phyloP scores from a whole-genome alignment of 495 filamentous ascomycete genomes.

The Podospora comata region DNA sequence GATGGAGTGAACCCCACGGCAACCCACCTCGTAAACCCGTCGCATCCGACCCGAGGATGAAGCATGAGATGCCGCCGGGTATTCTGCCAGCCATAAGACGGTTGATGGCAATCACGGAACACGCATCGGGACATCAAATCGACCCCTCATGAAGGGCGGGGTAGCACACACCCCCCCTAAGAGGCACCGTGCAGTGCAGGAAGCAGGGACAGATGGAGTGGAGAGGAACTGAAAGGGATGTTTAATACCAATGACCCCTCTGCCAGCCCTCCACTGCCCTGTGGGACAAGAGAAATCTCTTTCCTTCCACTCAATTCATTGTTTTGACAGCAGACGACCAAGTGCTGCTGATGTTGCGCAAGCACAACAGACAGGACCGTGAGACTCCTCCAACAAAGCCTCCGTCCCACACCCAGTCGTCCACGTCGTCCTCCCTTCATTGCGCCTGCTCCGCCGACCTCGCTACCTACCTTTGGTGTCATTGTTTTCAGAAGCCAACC shows the following conservation, averaged over 20 bases:
- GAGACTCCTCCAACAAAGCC: slow-evolving; percentile 1
- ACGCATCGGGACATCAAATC: neutral
- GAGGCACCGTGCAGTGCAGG: slow-evolving; percentile 1
- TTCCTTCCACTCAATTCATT: neutral
- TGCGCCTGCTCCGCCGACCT: neutral
- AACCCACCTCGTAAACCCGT: slow-evolving; percentile 1
- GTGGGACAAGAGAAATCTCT: neutral
- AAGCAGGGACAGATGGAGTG: neutral
- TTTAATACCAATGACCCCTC: neutral
- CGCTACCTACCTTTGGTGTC: neutral
- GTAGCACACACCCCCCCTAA: neutral
- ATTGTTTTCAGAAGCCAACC: neutral
- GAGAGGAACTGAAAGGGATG: neutral
- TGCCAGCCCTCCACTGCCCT: neutral
- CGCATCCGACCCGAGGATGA: slow-evolving; percentile 2
- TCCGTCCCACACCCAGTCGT: neutral
- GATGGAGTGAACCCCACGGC: slow-evolving; percentile 3
- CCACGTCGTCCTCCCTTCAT: neutral
- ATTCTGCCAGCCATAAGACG: neutral
- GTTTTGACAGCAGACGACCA: slow-evolving; percentile 1
- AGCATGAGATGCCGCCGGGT: slow-evolving; percentile 3
- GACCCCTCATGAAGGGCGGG: slow-evolving; percentile 1
- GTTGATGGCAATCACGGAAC: slow-evolving; percentile 2
- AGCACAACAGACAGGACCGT: slow-evolving; percentile 6
- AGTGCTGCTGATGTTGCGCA: slow-evolving; percentile 5